Percentiles rank a stretch among this genome's conserved stretches.
phyloP scores from a whole-genome alignment of 148 eudicot genomes.

The Hydrangea macrophylla region DNA sequence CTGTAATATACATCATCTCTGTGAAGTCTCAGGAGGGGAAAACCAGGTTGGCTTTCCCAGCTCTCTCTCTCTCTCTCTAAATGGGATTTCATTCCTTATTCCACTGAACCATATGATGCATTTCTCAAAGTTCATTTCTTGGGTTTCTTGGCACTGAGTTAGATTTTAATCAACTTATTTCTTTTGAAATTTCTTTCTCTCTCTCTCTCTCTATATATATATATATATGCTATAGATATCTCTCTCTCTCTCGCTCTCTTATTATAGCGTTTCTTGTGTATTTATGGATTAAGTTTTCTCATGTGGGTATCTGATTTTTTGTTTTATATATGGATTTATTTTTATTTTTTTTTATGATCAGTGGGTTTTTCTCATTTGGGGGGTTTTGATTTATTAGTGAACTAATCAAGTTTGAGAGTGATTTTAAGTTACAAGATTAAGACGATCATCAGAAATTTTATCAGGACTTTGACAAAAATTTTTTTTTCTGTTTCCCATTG shows the following conservation, averaged over 20 bases:
- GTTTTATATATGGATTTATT: not conserved
- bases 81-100: not conserved
- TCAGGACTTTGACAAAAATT: not conserved
- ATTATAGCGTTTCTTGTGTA: not conserved
- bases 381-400: not conserved
- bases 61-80: slow-evolving; percentile 9
- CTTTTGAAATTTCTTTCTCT: not conserved
- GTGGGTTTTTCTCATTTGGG: slow-evolving; percentile 13
- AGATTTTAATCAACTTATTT: slow-evolving; percentile 1
- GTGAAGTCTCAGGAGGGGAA: slow-evolving; percentile 7
- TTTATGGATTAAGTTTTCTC: slow-evolving; percentile 15
- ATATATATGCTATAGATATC: too few relatives aligned
- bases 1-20: slow-evolving; percentile 17
- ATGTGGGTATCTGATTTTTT: slow-evolving; percentile 10
- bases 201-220: not conserved
- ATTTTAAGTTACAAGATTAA: not conserved
- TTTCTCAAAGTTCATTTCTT: not conserved
- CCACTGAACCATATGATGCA: slow-evolving; percentile 9
- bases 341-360: not conserved
- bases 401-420: not conserved
- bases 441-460: not conserved
- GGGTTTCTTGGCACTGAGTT: slow-evolving; percentile 10
- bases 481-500: not conserved
- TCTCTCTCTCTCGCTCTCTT: not conserved
- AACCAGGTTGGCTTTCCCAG: slow-evolving; percentile 19